A percentile compares a stretch with the other conserved stretches of the same genome.
phyloP scores from a whole-genome alignment of 306 rosid genomes.

The Ochetophila trinervis region DNA sequence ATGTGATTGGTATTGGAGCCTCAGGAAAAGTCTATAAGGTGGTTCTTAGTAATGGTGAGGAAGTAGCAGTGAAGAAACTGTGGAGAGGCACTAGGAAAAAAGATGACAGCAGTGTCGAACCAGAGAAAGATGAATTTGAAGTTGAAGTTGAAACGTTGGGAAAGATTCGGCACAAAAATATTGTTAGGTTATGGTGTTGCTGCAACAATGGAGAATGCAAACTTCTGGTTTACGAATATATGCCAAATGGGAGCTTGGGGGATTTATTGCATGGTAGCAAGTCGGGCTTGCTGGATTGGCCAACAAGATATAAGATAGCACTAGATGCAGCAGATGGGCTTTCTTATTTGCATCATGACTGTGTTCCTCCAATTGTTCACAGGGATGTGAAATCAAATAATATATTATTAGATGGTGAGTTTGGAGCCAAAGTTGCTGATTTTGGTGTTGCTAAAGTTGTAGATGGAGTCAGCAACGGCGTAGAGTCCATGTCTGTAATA shows the following conservation, averaged over 20 bases:
- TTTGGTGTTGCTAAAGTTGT: conserved; percentile 65
- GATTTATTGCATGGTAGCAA: conserved; percentile 55
- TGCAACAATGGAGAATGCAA: conserved; percentile 54
- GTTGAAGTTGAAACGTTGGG: conserved; percentile 80
- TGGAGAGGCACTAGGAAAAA: conserved; percentile 39
- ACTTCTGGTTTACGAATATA: conserved; percentile 75
- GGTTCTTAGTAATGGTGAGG: conserved; percentile 52
- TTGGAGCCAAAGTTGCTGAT: conserved; percentile 78
- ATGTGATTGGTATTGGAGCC: conserved; percentile 66
- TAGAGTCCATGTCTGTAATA: conserved; percentile 51
- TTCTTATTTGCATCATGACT: conserved; percentile 76
- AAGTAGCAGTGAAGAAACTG: conserved; percentile 75
- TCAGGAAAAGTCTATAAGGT: conserved; percentile 85
- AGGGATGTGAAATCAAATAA: conserved; percentile 80
- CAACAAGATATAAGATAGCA: conserved; percentile 59
- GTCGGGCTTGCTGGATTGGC: conserved; percentile 59
- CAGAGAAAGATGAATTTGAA: conserved; percentile 58
- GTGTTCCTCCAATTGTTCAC: conserved; percentile 73
- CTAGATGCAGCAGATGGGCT: conserved; percentile 85
- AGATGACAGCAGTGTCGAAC: conserved; percentile 20
- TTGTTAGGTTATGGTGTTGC: conserved; percentile 77
- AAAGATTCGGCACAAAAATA: conserved; percentile 75
- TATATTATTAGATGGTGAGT: conserved; percentile 65
- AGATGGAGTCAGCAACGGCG: conserved; percentile 25
- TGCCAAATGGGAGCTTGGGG: conserved; percentile 84